Conservation (phyloP, 1,139 yeast genomes). For the Meyerozyma sp. region DNA sequence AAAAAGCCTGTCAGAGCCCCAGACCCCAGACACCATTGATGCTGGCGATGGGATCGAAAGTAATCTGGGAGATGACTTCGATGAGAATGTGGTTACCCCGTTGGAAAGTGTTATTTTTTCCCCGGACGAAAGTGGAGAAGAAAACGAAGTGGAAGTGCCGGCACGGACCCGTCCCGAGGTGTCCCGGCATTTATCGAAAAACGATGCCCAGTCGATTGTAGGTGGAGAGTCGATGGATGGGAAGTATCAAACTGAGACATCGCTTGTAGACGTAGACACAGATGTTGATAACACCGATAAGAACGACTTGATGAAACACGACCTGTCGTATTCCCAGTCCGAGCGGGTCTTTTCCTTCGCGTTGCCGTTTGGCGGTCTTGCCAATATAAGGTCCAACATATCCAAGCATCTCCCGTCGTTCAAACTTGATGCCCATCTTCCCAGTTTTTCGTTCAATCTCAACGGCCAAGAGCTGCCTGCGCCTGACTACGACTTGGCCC, state of each 20-base stretch:
- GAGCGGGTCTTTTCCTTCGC: slow-evolving; percentile 39
- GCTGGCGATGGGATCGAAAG: background rate
- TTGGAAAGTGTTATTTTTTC: background rate
- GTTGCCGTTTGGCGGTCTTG: slow-evolving; percentile 33
- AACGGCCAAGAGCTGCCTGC: slow-evolving; percentile 14
- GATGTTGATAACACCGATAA: slow-evolving; percentile 1
- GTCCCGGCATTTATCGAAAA: slow-evolving; percentile 14
- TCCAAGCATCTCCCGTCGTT: slow-evolving; percentile 18
- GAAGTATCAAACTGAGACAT: slow-evolving; percentile 5
- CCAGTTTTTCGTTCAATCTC: slow-evolving; percentile 10
- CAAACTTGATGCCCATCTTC: slow-evolving; percentile 19
- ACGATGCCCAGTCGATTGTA: slow-evolving; percentile 36
- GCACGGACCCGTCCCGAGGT: background rate
- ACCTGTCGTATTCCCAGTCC: slow-evolving; percentile 6
- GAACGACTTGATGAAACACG: background rate
- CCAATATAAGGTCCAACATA: slow-evolving; percentile 21
- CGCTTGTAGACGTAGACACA: background rate
- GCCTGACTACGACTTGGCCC: slow-evolving; percentile 34
- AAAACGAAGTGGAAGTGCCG: too few species aligned
- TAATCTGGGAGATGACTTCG: background rate
- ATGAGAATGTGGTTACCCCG: background rate
- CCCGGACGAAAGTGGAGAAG: background rate
- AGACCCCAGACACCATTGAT: background rate
- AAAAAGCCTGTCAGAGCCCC: background rate
- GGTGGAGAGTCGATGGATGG: slow-evolving; percentile 30